Conservation (phyloP, 164 flowering plant species). For the Magnolia kwangsiensis region DNA sequence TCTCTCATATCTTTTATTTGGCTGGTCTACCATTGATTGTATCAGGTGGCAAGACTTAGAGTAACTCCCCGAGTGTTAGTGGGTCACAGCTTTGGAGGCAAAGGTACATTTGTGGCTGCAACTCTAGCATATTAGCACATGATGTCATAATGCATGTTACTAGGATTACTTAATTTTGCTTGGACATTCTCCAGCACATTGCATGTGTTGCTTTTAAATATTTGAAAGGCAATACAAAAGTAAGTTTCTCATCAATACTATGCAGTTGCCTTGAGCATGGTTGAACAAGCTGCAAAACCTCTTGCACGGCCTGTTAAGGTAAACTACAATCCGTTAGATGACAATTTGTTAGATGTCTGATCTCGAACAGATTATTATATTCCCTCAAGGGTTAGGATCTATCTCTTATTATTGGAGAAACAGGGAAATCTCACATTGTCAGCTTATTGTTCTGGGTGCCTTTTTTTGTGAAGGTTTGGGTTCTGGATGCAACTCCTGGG, state of each 20-base stretch:
- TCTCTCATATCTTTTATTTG: not conserved
- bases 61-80: slow-evolving; percentile 81
- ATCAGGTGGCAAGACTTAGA: slow-evolving; percentile 69
- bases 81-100: slow-evolving; percentile 99
- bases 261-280: slow-evolving; percentile 96
- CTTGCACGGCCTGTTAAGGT: slow-evolving; percentile 94
- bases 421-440: not conserved
- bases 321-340: slow-evolving; percentile 10
- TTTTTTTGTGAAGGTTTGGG: slow-evolving; percentile 67
- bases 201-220: not conserved
- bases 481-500: slow-evolving; percentile 96
- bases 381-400: not conserved
- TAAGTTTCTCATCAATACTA: not conserved
- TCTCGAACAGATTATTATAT: not conserved
- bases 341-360: not conserved
- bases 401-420: not conserved
- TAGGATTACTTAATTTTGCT: not conserved
- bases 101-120: slow-evolving; percentile 49
- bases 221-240: not conserved
- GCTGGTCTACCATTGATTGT: slow-evolving; percentile 7
- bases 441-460: not conserved
- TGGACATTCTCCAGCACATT: not conserved
- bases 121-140: not conserved
- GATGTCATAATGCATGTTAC: not conserved
- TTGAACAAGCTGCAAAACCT: slow-evolving; percentile 96